Evolutionary conservation across 169 alveolate genomes (phyloP).

Genomic region (Plasmodium falciparum): DNA sequence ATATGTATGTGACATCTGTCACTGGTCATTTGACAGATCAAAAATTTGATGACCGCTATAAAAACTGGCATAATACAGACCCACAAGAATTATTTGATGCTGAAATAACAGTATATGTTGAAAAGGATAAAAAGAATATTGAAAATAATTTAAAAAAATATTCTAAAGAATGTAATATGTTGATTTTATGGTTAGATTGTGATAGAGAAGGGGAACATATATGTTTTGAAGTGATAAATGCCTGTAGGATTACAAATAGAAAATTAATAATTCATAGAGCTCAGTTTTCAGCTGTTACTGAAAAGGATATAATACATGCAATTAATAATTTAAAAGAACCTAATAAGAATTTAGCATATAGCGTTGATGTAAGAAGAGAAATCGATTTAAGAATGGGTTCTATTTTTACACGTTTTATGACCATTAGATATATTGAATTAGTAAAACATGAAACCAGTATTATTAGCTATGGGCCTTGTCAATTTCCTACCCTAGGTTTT

Average conservation of each 20-base stretch:
- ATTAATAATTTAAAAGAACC: slow-evolving; percentile 93
- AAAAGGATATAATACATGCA: slow-evolving; percentile 94
- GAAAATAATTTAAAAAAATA: slow-evolving; percentile 91
- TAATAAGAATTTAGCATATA: slow-evolving; percentile 93
- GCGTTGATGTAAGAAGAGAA: slow-evolving; percentile 98
- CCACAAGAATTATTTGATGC: slow-evolving; percentile 97
- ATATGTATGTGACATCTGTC: slow-evolving; percentile 78
- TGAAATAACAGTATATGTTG: slow-evolving; percentile 91
- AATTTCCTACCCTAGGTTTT: slow-evolving; percentile 99
- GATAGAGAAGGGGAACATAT: slow-evolving; percentile 99
- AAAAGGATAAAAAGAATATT: slow-evolving; percentile 83
- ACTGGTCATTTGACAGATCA: slow-evolving; percentile 97
- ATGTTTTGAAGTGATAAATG: slow-evolving; percentile 97
- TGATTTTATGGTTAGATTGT: slow-evolving; percentile 99
- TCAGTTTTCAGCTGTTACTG: slow-evolving; percentile 97
- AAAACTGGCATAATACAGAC: slow-evolving; percentile 95
- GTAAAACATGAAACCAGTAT: slow-evolving; percentile 83
- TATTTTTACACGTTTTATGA: slow-evolving; percentile 88
- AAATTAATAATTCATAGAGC: slow-evolving; percentile 93
- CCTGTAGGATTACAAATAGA: slow-evolving; percentile 77
- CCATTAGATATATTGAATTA: slow-evolving; percentile 80
- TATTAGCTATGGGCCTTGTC: slow-evolving; percentile 98
- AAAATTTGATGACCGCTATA: slow-evolving; percentile 95
- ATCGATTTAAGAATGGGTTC: slow-evolving; percentile 96
- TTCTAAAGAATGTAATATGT: slow-evolving; percentile 90